Percentiles rank a stretch among this genome's conserved stretches.
Evolutionary conservation across 352 stramenopile genomes (phyloP).

Genomic region (Phytophthora macrochlamydospora): DNA sequence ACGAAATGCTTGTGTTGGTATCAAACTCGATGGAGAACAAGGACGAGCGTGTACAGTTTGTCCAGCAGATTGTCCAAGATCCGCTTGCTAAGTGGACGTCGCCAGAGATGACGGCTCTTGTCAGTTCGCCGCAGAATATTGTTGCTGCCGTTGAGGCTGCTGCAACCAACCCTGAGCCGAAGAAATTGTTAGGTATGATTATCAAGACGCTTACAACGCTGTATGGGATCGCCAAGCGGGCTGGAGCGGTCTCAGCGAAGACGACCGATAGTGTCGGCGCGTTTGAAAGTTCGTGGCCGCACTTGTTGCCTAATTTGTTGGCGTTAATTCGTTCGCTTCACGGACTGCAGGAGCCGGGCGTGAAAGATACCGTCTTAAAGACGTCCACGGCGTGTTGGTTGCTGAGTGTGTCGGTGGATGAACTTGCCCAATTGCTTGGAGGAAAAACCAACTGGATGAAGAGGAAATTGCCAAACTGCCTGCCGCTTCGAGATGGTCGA

Average conservation of each 20-base stretch:
- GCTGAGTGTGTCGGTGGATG: conserved; percentile 72
- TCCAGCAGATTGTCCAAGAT: conserved; percentile 78
- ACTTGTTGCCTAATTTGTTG: conserved; percentile 75
- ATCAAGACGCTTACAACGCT: conserved; percentile 82
- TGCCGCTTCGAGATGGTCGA: conserved; percentile 59
- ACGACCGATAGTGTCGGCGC: conserved; percentile 31
- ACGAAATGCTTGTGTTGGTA: conserved; percentile 84
- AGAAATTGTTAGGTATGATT: conserved; percentile 56
- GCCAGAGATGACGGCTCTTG: conserved; percentile 66
- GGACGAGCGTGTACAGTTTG: conserved; percentile 65
- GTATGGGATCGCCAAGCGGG: conserved; percentile 77
- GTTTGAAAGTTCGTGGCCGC: conserved; percentile 64
- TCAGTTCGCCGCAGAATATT: conserved; percentile 59
- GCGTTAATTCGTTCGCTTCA: conserved; percentile 67
- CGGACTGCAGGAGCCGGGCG: conserved; percentile 49
- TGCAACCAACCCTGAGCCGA: conserved; percentile 39
- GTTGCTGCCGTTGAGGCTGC: conserved; percentile 59
- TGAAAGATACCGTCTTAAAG: conserved; percentile 63
- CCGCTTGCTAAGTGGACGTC: conserved; percentile 66
- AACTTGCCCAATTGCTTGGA: conserved; percentile 74
- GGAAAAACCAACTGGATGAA: conserved; percentile 82
- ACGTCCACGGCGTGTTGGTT: conserved; percentile 67
- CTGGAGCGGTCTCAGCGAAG: conserved; percentile 31
- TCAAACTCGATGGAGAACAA: conserved; percentile 77
- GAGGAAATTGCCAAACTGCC: conserved; percentile 65